phyloP scores from a whole-genome alignment of 306 rosid species.

The Ochetophila trinervis region DNA sequence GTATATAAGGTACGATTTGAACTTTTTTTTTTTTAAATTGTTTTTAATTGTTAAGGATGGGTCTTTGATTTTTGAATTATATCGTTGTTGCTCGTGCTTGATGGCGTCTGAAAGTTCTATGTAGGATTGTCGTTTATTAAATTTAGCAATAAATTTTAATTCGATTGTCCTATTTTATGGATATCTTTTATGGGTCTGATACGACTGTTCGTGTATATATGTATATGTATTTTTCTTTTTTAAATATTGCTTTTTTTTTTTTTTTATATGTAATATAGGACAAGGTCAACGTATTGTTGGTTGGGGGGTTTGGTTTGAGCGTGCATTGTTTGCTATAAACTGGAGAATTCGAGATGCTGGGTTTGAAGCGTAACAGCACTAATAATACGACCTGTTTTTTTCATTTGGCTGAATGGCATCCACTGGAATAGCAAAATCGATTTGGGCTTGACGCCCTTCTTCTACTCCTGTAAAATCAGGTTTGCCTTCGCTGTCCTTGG shows the following conservation, averaged over 20 bases:
- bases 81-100: conserved; percentile 29
- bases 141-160: conserved; percentile 13
- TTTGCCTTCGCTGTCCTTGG: conserved; percentile 24
- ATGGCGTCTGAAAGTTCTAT: conserved; percentile 35
- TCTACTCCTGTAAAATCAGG: conserved; percentile 40
- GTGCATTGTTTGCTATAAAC: conserved; percentile 50
- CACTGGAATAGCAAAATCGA: conserved; percentile 59
- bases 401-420: conserved; percentile 97
- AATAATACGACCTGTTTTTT: conserved; percentile 45
- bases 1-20: conserved; percentile 11
- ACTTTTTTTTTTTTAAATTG: neutral
- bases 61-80: conserved; percentile 5
- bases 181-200: neutral
- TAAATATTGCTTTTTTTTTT: neutral
- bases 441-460: conserved; percentile 60
- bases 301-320: conserved; percentile 48
- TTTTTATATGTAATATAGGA: conserved; percentile 24
- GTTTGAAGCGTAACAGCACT: conserved; percentile 50
- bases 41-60: neutral
- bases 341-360: conserved; percentile 71
- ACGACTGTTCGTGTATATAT: neutral
- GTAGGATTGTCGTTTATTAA: conserved; percentile 20
- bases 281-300: conserved; percentile 73
- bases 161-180: conserved; percentile 15
- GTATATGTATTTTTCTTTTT: too few species aligned